These are phyloP conservation scores for Pezicula rhizophila DNA, from an alignment of 2,329 filamentous ascomycete genomes.

Conservation along the genomic window DNA sequence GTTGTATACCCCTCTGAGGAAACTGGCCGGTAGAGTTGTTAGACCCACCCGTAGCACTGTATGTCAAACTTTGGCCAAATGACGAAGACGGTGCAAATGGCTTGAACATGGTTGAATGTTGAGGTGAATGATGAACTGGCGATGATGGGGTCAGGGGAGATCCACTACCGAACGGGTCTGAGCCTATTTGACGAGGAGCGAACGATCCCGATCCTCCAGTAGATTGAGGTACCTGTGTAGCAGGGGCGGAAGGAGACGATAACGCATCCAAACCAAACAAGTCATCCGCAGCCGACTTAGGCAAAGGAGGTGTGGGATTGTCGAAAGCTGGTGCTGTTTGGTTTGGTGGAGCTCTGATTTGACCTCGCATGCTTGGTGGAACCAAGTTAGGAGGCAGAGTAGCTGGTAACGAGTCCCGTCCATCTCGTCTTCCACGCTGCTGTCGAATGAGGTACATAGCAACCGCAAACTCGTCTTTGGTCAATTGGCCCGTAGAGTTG, in stretches of 20 bases:
- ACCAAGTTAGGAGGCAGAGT: constrained; percentile 76
- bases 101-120: constrained; percentile 55
- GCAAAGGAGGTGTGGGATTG: constrained; percentile 37
- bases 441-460: constrained; percentile 96
- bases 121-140: constrained; percentile 18
- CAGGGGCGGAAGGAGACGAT: constrained; percentile 38
- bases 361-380: constrained; percentile 76
- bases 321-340: constrained; percentile 38
- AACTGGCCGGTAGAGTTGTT: constrained; percentile 30
- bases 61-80: constrained; percentile 77
- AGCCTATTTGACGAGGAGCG: constrained; percentile 32
- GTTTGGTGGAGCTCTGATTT: constrained; percentile 40
- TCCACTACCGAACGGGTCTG: constrained; percentile 37
- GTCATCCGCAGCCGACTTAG: constrained; percentile 85
- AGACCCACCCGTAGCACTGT: constrained; percentile 62
- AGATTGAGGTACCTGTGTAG: constrained; percentile 55
- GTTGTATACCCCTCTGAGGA: constrained; percentile 31
- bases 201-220: constrained; percentile 66
- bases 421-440: constrained; percentile 68
- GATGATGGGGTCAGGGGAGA: constrained; percentile 21
- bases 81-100: constrained; percentile 89
- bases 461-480: constrained; percentile 87
- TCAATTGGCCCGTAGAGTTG: constrained; percentile 80
- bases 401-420: constrained; percentile 57
- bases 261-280: constrained; percentile 85